phyloP scores from a whole-genome alignment of 1,284 basidiomycete genomes.

The Ganoderma lucidum region DNA sequence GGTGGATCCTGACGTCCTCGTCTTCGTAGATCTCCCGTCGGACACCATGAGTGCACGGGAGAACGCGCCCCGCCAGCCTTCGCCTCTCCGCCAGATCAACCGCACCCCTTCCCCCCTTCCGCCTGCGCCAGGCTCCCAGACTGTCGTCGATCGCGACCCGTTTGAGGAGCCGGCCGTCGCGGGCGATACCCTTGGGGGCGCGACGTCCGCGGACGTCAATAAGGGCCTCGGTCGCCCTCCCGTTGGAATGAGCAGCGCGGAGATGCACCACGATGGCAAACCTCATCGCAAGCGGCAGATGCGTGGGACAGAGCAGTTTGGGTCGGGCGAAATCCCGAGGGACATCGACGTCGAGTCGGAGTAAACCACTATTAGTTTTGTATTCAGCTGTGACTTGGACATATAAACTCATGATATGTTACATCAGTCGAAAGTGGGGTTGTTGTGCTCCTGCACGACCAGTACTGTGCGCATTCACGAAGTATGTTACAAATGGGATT shows the following conservation, averaged over 20 bases:
- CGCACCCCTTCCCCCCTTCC: slow-evolving; percentile 24
- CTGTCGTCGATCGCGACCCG: slow-evolving; percentile 40
- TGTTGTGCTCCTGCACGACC: too few species aligned
- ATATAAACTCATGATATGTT: too few species aligned
- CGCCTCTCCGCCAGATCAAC: slow-evolving; percentile 22
- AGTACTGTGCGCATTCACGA: too few species aligned
- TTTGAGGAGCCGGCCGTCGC: slow-evolving; percentile 34
- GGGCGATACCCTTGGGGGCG: slow-evolving; percentile 40
- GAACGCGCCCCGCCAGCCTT: slow-evolving; percentile 23
- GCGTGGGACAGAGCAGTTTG: slow-evolving; percentile 37
- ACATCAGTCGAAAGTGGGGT: too few species aligned
- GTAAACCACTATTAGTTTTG: not conserved
- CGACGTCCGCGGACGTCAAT: slow-evolving; percentile 46
- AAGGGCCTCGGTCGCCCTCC: slow-evolving; percentile 42
- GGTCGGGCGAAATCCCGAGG: slow-evolving; percentile 31
- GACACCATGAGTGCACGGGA: slow-evolving; percentile 29
- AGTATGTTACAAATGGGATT: too few species aligned
- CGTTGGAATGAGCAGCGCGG: slow-evolving; percentile 42
- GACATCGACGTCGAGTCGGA: slow-evolving; percentile 24
- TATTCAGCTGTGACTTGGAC: too few species aligned
- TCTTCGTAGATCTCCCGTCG: slow-evolving; percentile 25
- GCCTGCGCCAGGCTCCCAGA: slow-evolving; percentile 40
- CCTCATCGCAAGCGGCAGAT: slow-evolving; percentile 39
- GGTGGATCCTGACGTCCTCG: not conserved
- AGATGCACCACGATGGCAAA: slow-evolving; percentile 44